Base-by-base conservation (phyloP, 1,284 basidiomycete species). In the Clitocybe nebularis region DNA sequence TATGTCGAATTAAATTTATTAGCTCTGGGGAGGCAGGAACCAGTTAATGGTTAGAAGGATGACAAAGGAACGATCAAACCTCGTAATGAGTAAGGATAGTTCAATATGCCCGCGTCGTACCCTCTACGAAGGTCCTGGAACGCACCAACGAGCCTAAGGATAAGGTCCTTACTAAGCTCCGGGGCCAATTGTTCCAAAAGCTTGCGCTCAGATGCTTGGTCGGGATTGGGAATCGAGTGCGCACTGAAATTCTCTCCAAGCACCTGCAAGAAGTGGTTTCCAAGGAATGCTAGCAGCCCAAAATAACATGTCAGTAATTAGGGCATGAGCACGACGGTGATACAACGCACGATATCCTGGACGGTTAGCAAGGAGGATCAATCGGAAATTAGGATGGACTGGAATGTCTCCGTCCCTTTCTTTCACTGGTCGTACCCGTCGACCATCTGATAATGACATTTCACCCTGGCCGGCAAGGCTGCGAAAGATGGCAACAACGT, bases 241-340 rank as follows among this genome's bases (percentile, higher is more conserved):
- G 77, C 68, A 48, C 78, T 79, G 58, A 84, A 82, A 51, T 76
- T 79, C 57, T 84, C 81, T 1, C 80, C 81, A 2, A 83, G 66
- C 9, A 84, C 81, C 53, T 84, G 80, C 14, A 83, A 58, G 65
- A 84, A 84, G 54, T 84, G 79, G 46, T 84, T 84, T 1, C 80
- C 80, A 19, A 84, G 64, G 71, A 84, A 84, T 0, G 81, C 80
- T 83, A 43, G 8, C n/a, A n/a, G n/a, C n/a, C n/a, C n/a, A n/a
- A n/a, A n/a, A n/a, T n/a, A n/a, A n/a, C n/a, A n/a, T n/a, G n/a
- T n/a, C n/a, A n/a, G n/a, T n/a, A n/a, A n/a, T n/a, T n/a, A n/a
- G n/a, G n/a, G n/a, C n/a, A n/a, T n/a, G n/a, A n/a, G n/a, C n/a
- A n/a, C n/a, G n/a, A n/a, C n/a, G n/a, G n/a, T n/a, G n/a, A n/a